A percentile compares a stretch with the other conserved stretches of the same genome.
These are phyloP conservation scores for Ascocoryne sarcoides DNA, from an alignment of 2,329 filamentous ascomycete species.

Conservation along the genomic window DNA sequence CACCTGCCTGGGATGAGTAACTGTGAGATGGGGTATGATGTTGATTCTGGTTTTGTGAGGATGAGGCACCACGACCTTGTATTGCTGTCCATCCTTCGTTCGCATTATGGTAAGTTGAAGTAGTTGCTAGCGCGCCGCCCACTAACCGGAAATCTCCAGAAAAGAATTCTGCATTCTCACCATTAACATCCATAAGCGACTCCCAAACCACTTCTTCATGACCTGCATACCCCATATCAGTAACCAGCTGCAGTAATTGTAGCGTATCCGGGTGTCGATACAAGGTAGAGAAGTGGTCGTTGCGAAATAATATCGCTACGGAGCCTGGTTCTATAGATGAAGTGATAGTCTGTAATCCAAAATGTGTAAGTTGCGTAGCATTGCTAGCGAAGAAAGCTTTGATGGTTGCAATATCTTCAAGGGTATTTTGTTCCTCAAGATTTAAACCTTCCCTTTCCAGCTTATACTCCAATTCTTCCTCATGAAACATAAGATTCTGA, in stretches of 20 bases:
- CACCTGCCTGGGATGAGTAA: slow-evolving; percentile 2
- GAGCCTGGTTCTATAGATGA: slow-evolving; percentile 65
- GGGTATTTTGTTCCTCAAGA: slow-evolving; percentile 65
- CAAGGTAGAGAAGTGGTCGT: slow-evolving; percentile 92
- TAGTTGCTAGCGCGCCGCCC: slow-evolving; percentile 40
- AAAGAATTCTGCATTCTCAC: slow-evolving; percentile 72
- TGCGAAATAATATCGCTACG: slow-evolving; percentile 87
- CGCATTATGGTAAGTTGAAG: slow-evolving; percentile 5
- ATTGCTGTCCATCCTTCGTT: slow-evolving; percentile 19
- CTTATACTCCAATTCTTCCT: slow-evolving; percentile 81
- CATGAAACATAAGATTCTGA: slow-evolving; percentile 78
- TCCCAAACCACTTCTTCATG: slow-evolving; percentile 97
- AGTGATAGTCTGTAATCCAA: slow-evolving; percentile 68
- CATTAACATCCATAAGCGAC: slow-evolving; percentile 79
- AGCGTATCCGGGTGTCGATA: slow-evolving; percentile 77
- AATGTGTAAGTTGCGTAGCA: slow-evolving; percentile 78
- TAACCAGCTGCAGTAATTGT: slow-evolving; percentile 75
- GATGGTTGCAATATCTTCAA: slow-evolving; percentile 77
- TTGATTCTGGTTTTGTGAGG: background rate
- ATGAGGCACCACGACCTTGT: slow-evolving; percentile 1
- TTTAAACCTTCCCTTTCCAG: slow-evolving; percentile 54
- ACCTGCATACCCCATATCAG: slow-evolving; percentile 79
- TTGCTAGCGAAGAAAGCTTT: slow-evolving; percentile 72
- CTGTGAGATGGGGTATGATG: slow-evolving; percentile 3
- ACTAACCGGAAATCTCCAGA: slow-evolving; percentile 85